These are phyloP conservation scores for Colletotrichum costaricense DNA, from an alignment of 2,329 filamentous ascomycete species.

Conservation along the genomic window DNA sequence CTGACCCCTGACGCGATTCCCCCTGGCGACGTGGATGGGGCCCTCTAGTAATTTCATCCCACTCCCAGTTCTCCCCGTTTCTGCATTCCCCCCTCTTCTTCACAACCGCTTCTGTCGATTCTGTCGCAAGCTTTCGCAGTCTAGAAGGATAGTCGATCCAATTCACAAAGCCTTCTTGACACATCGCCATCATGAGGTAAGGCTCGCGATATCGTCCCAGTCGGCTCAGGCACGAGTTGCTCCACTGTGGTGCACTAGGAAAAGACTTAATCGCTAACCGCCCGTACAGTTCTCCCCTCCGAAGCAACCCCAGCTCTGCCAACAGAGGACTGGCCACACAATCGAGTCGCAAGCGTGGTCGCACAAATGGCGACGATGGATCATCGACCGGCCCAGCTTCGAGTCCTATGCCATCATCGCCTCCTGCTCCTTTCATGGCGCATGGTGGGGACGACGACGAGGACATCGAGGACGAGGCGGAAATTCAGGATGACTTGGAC, in stretches of 20 bases:
- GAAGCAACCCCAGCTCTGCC: slow-evolving; percentile 82
- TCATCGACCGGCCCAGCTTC: slow-evolving; percentile 65
- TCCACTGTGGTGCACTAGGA: background rate
- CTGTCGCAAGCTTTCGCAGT: slow-evolving; percentile 13
- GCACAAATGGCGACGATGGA: slow-evolving; percentile 62
- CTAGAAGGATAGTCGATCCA: background rate
- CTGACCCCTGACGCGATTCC: slow-evolving; percentile 31
- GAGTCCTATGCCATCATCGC: slow-evolving; percentile 75
- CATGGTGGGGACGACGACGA: slow-evolving; percentile 78
- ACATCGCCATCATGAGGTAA: slow-evolving; percentile 46
- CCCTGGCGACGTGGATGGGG: slow-evolving; percentile 29
- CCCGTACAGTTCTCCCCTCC: slow-evolving; percentile 80
- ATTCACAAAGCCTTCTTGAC: background rate
- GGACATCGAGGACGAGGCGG: slow-evolving; percentile 77
- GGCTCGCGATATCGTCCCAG: background rate
- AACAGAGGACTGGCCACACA: slow-evolving; percentile 76
- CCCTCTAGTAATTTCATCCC: slow-evolving; percentile 32
- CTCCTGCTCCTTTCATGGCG: slow-evolving; percentile 72
- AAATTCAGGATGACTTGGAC: slow-evolving; percentile 78
- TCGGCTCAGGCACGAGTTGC: background rate
- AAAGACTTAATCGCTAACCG: slow-evolving; percentile 29
- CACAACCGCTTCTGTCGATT: background rate
- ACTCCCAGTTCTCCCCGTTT: slow-evolving; percentile 15
- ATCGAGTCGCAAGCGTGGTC: slow-evolving; percentile 66
- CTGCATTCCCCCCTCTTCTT: slow-evolving; percentile 21